Evolutionary conservation across 2,329 filamentous ascomycete species (phyloP), one percentile per base, ranked within the genome.

Genomic region (Xylariaceae sp.): DNA sequence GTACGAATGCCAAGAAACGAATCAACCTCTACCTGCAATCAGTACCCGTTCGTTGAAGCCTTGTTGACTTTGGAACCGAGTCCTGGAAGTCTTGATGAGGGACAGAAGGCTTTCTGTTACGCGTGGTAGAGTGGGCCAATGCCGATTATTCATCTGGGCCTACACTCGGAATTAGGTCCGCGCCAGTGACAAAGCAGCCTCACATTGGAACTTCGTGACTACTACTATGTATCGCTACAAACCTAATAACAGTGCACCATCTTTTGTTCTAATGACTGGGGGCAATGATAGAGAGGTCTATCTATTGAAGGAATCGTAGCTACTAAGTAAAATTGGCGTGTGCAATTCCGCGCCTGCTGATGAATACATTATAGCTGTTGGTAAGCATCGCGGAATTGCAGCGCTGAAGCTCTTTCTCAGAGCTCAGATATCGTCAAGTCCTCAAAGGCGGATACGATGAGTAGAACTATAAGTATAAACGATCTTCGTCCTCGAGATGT

Each of bases 131-230:
- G n/a, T n/a, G n/a, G n/a, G n/a, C n/a, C n/a, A n/a, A n/a, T 40
- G 8, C 17, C 4, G 7, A 53, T 53, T 53, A 39, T 39, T 53
- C 40, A 53, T 53, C 33, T 34, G 29, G 34, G 19, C 19, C 23
- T 8, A 19, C 14, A 34, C 3, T n/a, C 41, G 51, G 51, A 41
- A 47, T 34, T 21, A 33, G 31, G 12, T 47, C 51, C 43, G 51
- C 36, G 26, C 43, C 39, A 19, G 33, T 53, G 43, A 47, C 43
- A 34, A 53, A 47, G 19, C 41, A 45, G 8, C 31, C n/a, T n/a
- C n/a, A n/a, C n/a, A n/a, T n/a, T n/a, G n/a, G n/a, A n/a, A n/a
- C n/a, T n/a, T n/a, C n/a, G n/a, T n/a, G n/a, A n/a, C n/a, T n/a
- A n/a, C n/a, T n/a, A n/a, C n/a, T n/a, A n/a, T n/a, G n/a, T n/a